Evolutionary conservation across 2,329 filamentous ascomycete species (phyloP).

Genomic region (Microdochium trichocladiopsis): DNA sequence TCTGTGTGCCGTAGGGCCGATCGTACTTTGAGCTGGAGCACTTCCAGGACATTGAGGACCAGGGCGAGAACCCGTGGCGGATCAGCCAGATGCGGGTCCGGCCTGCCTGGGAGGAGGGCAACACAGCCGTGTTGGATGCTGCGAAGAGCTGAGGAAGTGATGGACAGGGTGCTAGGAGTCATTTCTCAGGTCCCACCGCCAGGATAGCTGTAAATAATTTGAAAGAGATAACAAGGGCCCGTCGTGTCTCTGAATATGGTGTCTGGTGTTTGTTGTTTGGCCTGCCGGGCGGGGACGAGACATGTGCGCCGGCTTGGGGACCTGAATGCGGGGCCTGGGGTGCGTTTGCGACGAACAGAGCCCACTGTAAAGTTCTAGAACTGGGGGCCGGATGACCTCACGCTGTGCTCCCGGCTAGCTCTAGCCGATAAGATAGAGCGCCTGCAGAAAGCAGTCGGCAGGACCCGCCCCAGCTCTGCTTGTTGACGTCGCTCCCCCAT

Average conservation of each 20-base stretch:
- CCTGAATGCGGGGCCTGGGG: too few species aligned
- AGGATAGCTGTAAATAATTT: too few species aligned
- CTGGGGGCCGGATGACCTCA: neutral
- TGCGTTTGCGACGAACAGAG: too few species aligned
- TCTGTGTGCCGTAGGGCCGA: conserved; percentile 8
- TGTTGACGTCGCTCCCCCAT: neutral
- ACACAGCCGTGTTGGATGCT: conserved; percentile 1
- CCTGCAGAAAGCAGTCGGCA: neutral
- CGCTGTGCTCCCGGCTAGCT: neutral
- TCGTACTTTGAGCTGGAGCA: conserved; percentile 17
- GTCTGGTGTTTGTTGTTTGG: too few species aligned
- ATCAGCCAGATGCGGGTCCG: conserved; percentile 14
- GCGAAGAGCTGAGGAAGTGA: neutral
- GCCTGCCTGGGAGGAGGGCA: conserved; percentile 16
- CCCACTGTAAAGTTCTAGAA: conserved; percentile 1
- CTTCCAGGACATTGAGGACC: conserved; percentile 14
- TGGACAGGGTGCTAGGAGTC: too few species aligned
- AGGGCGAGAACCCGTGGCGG: conserved; percentile 21
- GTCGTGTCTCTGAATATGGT: too few species aligned
- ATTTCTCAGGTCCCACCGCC: too few species aligned
- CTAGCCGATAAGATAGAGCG: neutral
- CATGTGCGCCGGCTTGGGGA: too few species aligned
- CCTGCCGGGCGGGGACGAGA: too few species aligned
- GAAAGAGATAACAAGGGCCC: too few species aligned
- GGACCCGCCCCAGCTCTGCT: neutral